Base-by-base conservation (phyloP, 2,329 filamentous ascomycete genomes). In the Sporothrix humicola region DNA sequence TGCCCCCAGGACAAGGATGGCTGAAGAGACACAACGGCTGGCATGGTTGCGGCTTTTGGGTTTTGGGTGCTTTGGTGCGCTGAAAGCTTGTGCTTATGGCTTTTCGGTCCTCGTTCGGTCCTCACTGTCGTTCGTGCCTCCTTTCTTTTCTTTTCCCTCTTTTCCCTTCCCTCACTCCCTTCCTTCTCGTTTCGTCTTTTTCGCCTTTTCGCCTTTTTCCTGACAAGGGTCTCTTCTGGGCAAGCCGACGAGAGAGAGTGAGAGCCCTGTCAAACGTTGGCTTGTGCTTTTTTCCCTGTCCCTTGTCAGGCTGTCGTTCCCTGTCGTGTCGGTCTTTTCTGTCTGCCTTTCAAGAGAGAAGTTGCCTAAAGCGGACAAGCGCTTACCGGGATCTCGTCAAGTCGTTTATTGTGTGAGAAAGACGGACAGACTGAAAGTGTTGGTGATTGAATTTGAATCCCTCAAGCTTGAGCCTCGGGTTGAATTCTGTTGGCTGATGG, bases 321-420 rank as follows among this genome's bases (percentile, higher is more conserved):
- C 8, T n/a, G 8, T 15, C 23, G 23, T 70, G 5, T 15, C 56
- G 7, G n/a, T 61, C 58, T 37, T 15, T 4, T 23, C 23, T 10
- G 50, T 10, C 50, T 42, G 61, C 42, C 20, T 7, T 72, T 52
- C 10, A n/a, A 68, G 63, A 46, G 70, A 52, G 48, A 59, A 50
- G 65, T 66, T 56, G 59, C 73, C 73, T 23, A 70, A 74, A 72
- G 26, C 65, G 72, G 73, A 15, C 66, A 74, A 74, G 73, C 42
- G 73, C 73, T 74, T 70, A 74, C 66, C 63, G 42, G 46, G 54
- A 42, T 70, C 46, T 69, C 26, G 56, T 26, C 59, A 46, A 50
- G 56, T 26, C 59, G 54, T 23, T 58, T 50, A 13, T 13, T 58
- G 20, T 71, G 42, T 12, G 26, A 42, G 58, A 26, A 54, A 7